These are phyloP conservation scores for Pichia ethanolica DNA, from an alignment of 805 yeast genomes.

Conservation along the genomic window DNA sequence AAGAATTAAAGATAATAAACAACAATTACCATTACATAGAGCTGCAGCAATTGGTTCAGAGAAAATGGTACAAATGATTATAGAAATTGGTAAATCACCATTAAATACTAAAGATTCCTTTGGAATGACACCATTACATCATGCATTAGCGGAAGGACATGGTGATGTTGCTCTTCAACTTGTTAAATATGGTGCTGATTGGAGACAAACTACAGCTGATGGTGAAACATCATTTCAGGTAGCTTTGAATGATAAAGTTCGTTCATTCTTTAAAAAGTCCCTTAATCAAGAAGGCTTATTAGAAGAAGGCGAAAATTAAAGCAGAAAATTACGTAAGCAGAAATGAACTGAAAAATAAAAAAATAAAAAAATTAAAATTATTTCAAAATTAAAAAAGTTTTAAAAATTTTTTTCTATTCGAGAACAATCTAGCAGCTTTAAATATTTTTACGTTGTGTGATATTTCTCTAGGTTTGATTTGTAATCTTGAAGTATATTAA, in stretches of 20 bases:
- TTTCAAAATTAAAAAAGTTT: too few relatives aligned
- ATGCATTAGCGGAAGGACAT: slow-evolving; percentile 85
- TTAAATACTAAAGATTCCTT: slow-evolving; percentile 59
- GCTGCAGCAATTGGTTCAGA: slow-evolving; percentile 75
- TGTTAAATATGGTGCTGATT: slow-evolving; percentile 63
- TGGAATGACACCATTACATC: slow-evolving; percentile 87
- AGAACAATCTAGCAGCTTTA: too few relatives aligned
- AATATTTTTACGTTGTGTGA: too few relatives aligned
- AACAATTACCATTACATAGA: slow-evolving; percentile 65
- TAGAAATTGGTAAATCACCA: slow-evolving; percentile 48
- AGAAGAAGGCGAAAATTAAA: slow-evolving; percentile 11
- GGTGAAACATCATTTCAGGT: slow-evolving; percentile 51
- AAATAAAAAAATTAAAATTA: too few relatives aligned
- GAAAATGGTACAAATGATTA: slow-evolving; percentile 47
- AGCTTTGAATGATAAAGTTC: slow-evolving; percentile 46
- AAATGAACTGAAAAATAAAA: too few relatives aligned
- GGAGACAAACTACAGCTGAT: slow-evolving; percentile 36
- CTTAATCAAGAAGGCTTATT: slow-evolving; percentile 12
- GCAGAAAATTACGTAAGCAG: neutral
- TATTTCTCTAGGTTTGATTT: too few relatives aligned
- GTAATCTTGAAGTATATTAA: too few relatives aligned
- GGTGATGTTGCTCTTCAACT: slow-evolving; percentile 65
- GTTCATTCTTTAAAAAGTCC: slow-evolving; percentile 29
- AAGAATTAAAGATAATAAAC: slow-evolving; percentile 57
- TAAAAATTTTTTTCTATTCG: too few relatives aligned